Evolutionary conservation across 2,329 filamentous ascomycete species (phyloP).

Genomic region (Ceratocystis harringtonii): DNA sequence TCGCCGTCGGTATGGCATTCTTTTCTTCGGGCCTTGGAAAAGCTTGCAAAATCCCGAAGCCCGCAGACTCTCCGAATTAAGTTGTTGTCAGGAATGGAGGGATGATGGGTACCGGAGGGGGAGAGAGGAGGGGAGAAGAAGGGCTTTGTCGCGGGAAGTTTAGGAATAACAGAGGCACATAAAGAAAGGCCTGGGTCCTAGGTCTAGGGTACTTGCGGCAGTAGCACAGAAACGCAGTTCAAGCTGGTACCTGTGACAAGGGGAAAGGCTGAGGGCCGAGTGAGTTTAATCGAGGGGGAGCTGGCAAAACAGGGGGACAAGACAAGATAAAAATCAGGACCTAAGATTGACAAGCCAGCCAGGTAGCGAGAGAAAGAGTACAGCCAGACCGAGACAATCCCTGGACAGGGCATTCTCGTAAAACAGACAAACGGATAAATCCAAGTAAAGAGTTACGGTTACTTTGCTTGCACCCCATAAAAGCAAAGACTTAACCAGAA

Average conservation of each 20-base stretch:
- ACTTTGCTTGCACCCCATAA: neutral
- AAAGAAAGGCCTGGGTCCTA: neutral
- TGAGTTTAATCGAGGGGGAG: neutral
- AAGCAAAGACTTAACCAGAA: neutral
- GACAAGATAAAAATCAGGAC: neutral
- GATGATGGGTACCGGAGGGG: neutral
- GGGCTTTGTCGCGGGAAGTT: neutral
- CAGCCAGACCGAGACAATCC: neutral
- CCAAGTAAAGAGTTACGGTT: too few species aligned
- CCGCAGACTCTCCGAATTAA: neutral
- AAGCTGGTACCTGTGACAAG: neutral
- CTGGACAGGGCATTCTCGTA: too few species aligned
- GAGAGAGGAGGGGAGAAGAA: neutral
- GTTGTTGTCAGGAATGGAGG: too few species aligned
- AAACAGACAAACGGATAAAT: too few species aligned
- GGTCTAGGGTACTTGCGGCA: neutral
- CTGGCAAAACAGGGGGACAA: neutral
- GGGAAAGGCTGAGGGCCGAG: neutral
- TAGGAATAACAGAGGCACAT: neutral
- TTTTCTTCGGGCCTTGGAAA: neutral
- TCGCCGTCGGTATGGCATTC: too few species aligned
- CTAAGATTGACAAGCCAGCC: neutral
- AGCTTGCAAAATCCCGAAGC: neutral
- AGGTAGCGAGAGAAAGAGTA: neutral
- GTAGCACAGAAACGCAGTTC: neutral